Percentiles rank a stretch among this genome's conserved stretches.
phyloP scores from a whole-genome alignment of 768 basidiomycete species.

The Amanita muscaria region DNA sequence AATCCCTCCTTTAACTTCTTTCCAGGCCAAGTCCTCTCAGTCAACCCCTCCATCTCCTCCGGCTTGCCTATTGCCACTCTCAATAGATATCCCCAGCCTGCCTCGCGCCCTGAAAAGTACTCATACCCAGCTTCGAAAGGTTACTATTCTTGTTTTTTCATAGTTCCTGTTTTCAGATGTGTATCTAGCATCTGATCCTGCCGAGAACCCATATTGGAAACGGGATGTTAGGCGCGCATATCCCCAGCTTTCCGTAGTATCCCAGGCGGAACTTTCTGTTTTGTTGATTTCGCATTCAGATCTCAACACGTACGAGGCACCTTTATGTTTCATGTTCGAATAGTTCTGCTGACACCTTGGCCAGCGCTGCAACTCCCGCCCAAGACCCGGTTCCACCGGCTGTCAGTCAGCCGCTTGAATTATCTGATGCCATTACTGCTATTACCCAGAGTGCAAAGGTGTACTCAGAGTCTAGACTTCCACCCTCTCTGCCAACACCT shows the following conservation, averaged over 20 bases:
- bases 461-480: conserved; percentile 57
- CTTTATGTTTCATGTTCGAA: background rate
- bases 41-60: conserved; percentile 86
- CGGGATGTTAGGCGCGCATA: conserved; percentile 89
- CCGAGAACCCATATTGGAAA: conserved; percentile 93
- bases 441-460: conserved; percentile 48
- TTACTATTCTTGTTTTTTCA: conserved; percentile 17
- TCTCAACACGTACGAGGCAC: conserved; percentile 51
- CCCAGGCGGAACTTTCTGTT: conserved; percentile 72
- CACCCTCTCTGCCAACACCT: conserved; percentile 63
- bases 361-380: conserved; percentile 47
- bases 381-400: background rate
- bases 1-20: background rate
- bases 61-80: conserved; percentile 72
- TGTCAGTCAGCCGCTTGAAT: conserved; percentile 40
- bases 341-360: background rate
- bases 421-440: conserved; percentile 64
- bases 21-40: conserved; percentile 72
- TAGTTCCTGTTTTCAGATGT: conserved; percentile 3
- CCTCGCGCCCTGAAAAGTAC: conserved; percentile 80
- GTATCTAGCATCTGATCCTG: conserved; percentile 66
- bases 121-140: conserved; percentile 87
- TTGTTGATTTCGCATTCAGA: conserved; percentile 76
- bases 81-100: conserved; percentile 82
- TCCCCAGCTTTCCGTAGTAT: conserved; percentile 85